Evolutionary conservation across 176 grass and related monocot genomes (phyloP), one percentile per base, ranked within the genome.

Genomic region (Oryza officinalis): DNA sequence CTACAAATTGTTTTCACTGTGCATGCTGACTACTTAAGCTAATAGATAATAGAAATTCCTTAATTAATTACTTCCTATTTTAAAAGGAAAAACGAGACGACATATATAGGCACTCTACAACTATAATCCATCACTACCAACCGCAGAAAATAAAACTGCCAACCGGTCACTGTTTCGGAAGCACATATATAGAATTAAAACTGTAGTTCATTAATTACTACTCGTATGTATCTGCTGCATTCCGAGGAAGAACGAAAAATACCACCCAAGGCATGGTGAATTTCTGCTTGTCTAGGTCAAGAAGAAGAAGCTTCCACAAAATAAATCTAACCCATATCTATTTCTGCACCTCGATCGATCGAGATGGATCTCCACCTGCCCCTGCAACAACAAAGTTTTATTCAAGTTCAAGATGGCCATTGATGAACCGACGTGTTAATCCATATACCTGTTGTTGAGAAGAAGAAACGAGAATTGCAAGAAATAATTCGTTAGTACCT

Each of bases 181-280:
- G 14, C 18, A 8, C 6, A n/a, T n/a, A n/a, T n/a, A 54, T 54
- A 54, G 0, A 54, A 6, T 17, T 1, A 50, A 50, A 50, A 50
- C 15, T 50, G 47, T 50, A 50, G 0, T n/a, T n/a, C 18, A 54
- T 54, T 8, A 8, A 54, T 20, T 20, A 54, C 18, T 2, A 7
- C 5, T 7, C 8, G 50, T 22, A 52, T 50, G 10, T 32, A 32
- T 32, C 32, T 32, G 32, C 13, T 17, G 13, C 5, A 50, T 22
- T 54, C 50, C 0, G 18, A 54, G 5, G 50, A 47, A 8, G 50
- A 20, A 54, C 6, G 13, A 11, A 23, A 38, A 70, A 70, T 23
- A 70, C 68, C 68, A 0, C 0, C 5, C 0, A 0, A 26, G 3
- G 14, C 71, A 73, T 73, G 43, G 12, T 9, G 70, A 72, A 15